phyloP scores from a whole-genome alignment of 2,329 filamentous ascomycete species.

The Capronia epimyces region DNA sequence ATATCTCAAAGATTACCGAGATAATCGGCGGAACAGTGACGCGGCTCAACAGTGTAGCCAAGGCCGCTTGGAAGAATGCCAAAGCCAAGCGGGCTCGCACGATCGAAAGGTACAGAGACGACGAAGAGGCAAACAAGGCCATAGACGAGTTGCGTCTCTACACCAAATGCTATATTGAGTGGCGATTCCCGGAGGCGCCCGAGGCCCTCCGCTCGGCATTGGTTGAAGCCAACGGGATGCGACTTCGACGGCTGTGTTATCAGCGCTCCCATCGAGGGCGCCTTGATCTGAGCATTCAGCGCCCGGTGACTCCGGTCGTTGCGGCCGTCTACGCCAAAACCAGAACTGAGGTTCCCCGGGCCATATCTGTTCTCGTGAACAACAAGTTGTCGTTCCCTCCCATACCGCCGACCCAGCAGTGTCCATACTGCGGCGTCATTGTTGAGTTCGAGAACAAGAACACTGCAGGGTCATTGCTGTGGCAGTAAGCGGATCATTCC shows the following conservation, averaged over 20 bases:
- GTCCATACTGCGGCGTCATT: constrained; percentile 9
- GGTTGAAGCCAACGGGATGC: constrained; percentile 1
- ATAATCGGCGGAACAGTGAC: constrained; percentile 31
- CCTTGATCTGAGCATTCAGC: constrained; percentile 2
- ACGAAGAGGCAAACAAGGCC: constrained; percentile 31
- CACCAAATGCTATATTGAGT: constrained; percentile 31
- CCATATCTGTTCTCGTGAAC: constrained; percentile 6
- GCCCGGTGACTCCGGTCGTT: constrained; percentile 1
- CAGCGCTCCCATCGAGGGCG: constrained; percentile 1
- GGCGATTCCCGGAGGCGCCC: constrained; percentile 29
- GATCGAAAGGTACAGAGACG: constrained; percentile 28
- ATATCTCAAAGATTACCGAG: constrained; percentile 28
- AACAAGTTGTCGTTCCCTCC: constrained; percentile 10
- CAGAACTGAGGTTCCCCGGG: constrained; percentile 6
- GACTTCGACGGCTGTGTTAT: constrained; percentile 3
- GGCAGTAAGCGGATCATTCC: constrained; percentile 3
- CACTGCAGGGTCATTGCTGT: constrained; percentile 9
- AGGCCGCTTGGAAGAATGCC: constrained; percentile 30
- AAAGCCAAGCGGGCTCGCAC: constrained; percentile 28
- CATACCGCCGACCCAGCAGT: constrained; percentile 5
- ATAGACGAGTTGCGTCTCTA: constrained; percentile 31
- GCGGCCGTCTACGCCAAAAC: constrained; percentile 5
- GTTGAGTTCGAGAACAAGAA: constrained; percentile 10
- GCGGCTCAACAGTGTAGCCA: constrained; percentile 32
- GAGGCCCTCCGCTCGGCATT: constrained; percentile 27